Base-by-base conservation (phyloP, 2,329 filamentous ascomycete species). In the Aureobasidium pullulans region DNA sequence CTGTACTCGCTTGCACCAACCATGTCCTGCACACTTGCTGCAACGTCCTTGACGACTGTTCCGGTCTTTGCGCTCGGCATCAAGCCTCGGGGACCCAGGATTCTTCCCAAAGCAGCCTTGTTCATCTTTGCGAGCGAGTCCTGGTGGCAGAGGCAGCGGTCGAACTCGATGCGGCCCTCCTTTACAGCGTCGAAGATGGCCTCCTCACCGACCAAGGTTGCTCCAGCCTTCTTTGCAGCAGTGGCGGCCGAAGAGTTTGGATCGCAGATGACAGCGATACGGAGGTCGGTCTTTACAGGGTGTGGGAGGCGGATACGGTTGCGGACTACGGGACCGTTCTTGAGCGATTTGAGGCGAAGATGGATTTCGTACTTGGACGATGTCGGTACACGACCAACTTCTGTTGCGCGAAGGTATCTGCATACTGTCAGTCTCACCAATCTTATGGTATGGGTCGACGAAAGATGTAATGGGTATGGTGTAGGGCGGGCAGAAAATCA, bases 31-130 rank as follows among this genome's bases (percentile, higher is more conserved):
- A 99, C 88, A 36, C 85, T 81, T n/a, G 79, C 74, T 57, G 81
- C 81, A 15, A 96, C 82, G 70, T 96, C 88, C 69, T 83, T 87
- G 28, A 96, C 90, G 59, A 99, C 88, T 0, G 94, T 97, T 64
- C 90, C 91, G 63, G 84, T 84, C 79, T 96, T 96, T 62, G 82
- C 77, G 71, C 84, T 95, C 6, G 94, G 94, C 94, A 99, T 97
- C 69, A 99, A 75, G 2, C 92, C 92, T 73, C 84, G 86, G 47
- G 95, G 94, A 68, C 94, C 94, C 19, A 99, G 79, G 44, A 96
- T 81, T 64, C 87, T 83, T 64, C 88, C 93, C 63, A 99, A 73
- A 0, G 83, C 84, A 37, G 91, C 87, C 77, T 94, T 92, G 71
- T 87, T 88, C 68, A 99, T 77, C 60, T 88, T 90, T 56, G 82